A percentile compares a stretch with the other conserved stretches of the same genome.
These are phyloP conservation scores for Tolypocladium ovalisporum DNA, from an alignment of 2,329 filamentous ascomycete genomes.

Conservation along the genomic window DNA sequence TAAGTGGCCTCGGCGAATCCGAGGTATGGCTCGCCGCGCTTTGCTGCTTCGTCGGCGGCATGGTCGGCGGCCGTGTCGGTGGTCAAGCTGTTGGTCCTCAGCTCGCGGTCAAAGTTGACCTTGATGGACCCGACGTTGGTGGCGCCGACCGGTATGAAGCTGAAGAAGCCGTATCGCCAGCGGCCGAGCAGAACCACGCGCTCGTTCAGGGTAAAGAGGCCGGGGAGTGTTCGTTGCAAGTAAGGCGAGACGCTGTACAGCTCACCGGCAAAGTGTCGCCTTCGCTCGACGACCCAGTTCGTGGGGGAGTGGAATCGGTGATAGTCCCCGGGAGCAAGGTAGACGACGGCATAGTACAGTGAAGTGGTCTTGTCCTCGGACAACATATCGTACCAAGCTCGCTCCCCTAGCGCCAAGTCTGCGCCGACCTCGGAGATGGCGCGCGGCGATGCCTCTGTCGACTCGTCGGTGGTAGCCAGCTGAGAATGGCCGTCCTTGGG, in stretches of 20 bases:
- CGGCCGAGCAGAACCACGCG: conserved; percentile 84
- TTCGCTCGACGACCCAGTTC: conserved; percentile 87
- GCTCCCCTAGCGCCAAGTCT: conserved; percentile 64
- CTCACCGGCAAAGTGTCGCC: conserved; percentile 96
- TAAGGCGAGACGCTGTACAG: conserved; percentile 93
- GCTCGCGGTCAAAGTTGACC: conserved; percentile 91
- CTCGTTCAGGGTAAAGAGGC: conserved; percentile 94
- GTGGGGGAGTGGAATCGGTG: conserved; percentile 95
- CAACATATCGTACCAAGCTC: conserved; percentile 60
- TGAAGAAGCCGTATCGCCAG: conserved; percentile 97
- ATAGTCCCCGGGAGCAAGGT: conserved; percentile 94
- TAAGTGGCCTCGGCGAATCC: conserved; percentile 93
- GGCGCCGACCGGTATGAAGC: conserved; percentile 87
- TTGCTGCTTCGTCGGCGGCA: conserved; percentile 68
- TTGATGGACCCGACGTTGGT: conserved; percentile 97
- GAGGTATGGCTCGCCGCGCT: conserved; percentile 70
- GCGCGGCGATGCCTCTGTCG: conserved; percentile 48
- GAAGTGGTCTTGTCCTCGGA: conserved; percentile 53
- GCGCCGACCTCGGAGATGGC: conserved; percentile 76
- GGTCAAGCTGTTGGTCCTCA: conserved; percentile 82
- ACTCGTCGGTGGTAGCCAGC: conserved; percentile 59
- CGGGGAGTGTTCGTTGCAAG: conserved; percentile 81
- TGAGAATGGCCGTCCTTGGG: conserved; percentile 31
- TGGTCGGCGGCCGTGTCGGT: conserved; percentile 87
- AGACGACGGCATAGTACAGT: conserved; percentile 90